These are phyloP conservation scores for Aspergillus japonicus DNA, from an alignment of 2,329 filamentous ascomycete genomes.

Conservation along the genomic window DNA sequence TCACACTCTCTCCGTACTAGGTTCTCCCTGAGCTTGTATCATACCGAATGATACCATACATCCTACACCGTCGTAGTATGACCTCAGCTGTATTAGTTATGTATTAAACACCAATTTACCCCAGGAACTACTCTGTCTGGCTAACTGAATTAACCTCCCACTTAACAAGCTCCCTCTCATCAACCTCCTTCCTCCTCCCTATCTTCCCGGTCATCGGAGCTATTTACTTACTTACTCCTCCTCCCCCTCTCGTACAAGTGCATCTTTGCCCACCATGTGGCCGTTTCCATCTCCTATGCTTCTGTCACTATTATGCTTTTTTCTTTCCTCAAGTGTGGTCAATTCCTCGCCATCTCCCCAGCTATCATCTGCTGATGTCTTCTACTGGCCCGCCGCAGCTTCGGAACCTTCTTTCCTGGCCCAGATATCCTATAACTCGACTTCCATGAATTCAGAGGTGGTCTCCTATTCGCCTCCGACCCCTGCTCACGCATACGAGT, in stretches of 20 bases:
- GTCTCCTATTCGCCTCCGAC: conserved; percentile 41
- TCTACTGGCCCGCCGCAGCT: conserved; percentile 38
- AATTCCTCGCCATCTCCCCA: conserved; percentile 18
- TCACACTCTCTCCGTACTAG: too few species aligned
- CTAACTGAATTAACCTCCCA: too few species aligned
- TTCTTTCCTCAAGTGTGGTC: conserved; percentile 17
- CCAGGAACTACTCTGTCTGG: too few species aligned
- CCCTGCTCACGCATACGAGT: conserved; percentile 13
- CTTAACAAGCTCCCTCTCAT: too few species aligned
- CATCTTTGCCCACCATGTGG: conserved; percentile 13
- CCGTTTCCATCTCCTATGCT: conserved; percentile 13
- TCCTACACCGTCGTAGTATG: too few species aligned
- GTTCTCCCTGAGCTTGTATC: too few species aligned
- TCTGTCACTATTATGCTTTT: conserved; percentile 13
- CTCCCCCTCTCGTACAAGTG: not conserved
- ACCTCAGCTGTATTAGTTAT: too few species aligned
- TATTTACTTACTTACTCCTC: not conserved
- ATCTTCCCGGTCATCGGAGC: not conserved
- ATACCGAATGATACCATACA: too few species aligned
- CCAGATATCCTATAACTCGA: conserved; percentile 43
- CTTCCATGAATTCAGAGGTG: conserved; percentile 36
- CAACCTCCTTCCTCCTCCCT: not conserved
- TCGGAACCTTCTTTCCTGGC: conserved; percentile 39
- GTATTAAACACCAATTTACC: too few species aligned
- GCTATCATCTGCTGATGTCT: conserved; percentile 32